Evolutionary conservation across 306 rosid species (phyloP).

Genomic region (Dalbergia cochinchinensis): DNA sequence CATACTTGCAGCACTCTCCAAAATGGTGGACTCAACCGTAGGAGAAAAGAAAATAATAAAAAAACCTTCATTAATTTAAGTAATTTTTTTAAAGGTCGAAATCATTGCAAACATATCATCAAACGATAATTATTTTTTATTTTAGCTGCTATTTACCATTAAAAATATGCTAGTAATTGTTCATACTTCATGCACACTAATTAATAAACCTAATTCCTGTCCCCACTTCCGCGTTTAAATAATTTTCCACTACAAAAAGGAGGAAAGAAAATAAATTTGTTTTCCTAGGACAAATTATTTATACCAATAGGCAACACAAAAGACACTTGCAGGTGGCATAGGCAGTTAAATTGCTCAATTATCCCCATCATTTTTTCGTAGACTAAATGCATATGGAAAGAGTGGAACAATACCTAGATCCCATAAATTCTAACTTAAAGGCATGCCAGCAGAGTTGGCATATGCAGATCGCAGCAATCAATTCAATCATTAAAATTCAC

Average conservation of each 20-base stretch:
- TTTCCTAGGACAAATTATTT: not conserved
- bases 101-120: not conserved
- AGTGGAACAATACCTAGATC: not conserved
- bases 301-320: not conserved
- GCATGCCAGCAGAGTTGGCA: conserved; percentile 29
- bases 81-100: not conserved
- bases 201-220: not conserved
- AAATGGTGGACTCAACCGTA: not conserved
- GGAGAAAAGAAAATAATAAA: not conserved
- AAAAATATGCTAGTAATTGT: not conserved
- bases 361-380: not conserved
- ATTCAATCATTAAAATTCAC: conserved; percentile 29
- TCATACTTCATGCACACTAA: not conserved
- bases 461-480: conserved; percentile 1
- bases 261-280: not conserved
- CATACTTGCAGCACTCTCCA: not conserved
- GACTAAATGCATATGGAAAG: not conserved
- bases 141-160: not conserved
- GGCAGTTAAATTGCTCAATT: conserved; percentile 16
- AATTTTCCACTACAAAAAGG: conserved; percentile 22
- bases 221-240: conserved; percentile 37
- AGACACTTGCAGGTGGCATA: not conserved
- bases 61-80: not conserved
- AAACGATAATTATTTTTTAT: not conserved
- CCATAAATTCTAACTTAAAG: conserved; percentile 14